Base-by-base conservation (phyloP, 495 filamentous ascomycete genomes). In the Paragyromitra xinjiangensis region DNA sequence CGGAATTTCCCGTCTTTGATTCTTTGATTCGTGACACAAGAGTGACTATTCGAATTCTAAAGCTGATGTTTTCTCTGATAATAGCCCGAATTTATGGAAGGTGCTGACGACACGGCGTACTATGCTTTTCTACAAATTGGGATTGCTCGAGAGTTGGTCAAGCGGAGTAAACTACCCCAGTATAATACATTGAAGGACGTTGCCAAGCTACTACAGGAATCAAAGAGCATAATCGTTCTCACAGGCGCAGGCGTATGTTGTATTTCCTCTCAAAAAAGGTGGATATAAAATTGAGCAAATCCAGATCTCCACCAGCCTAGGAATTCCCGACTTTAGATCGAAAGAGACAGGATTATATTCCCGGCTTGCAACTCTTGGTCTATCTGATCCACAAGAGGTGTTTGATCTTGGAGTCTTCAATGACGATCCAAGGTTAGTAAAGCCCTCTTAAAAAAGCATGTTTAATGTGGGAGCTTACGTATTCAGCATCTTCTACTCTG, bases 141-240 rank as follows among this genome's bases (percentile, higher is more conserved):
- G 19, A 90, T 99, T 64, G 88, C 88, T 40, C 89, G 93, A n/a
- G 94, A 97, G 82, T 87, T 97, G 73, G 88, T 88, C 26, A 93
- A 93, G 83, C 88, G 95, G 40, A 89, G 87, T 51, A 97, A 97
- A 84, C 87, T 98, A 19, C 84, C 87, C 14, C 86, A 92, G 78
- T 94, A 93, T 84, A 98, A 97, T 84, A 90, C 91, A 6, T 85
- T 98, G 56, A 92, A 97, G 67, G 94, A 98, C 84, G 96, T 93
- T 3, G 93, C 95, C 7, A 82, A 86, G 8, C 85, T 99, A 16
- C 86, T 99, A 7, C 87, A 90, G 75, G 87, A 88, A 79, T 88
- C 91, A 9, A 87, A 89, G 73, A 97, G 97, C 81, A 93, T 98
- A 81, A 90, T 99, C 73, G 93, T 99, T 48, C 87, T 99, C 56